Evolutionary conservation across 176 grass and related monocot species (phyloP).

Genomic region (Carex scoparia): DNA sequence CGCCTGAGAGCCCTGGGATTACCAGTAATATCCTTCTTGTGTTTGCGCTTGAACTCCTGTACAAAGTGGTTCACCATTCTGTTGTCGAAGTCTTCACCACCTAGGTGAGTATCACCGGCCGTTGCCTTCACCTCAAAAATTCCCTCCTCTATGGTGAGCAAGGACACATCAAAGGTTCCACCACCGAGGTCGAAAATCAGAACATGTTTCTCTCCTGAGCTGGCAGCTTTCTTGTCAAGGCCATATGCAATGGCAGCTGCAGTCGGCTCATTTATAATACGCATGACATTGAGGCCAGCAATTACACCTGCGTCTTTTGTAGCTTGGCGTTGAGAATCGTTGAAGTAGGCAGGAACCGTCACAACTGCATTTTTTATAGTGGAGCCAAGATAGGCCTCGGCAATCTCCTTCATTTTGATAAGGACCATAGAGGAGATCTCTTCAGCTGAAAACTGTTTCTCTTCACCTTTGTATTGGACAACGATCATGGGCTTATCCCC

Average conservation of each 20-base stretch:
- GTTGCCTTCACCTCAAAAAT: slow-evolving; percentile 97
- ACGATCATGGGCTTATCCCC: slow-evolving; percentile 88
- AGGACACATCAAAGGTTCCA: slow-evolving; percentile 79
- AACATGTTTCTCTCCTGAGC: slow-evolving; percentile 69
- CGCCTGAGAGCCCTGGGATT: slow-evolving; percentile 63
- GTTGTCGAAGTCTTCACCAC: slow-evolving; percentile 88
- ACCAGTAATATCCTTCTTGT: slow-evolving; percentile 80
- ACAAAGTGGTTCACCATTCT: slow-evolving; percentile 89
- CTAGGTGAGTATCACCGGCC: slow-evolving; percentile 84
- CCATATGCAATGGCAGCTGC: slow-evolving; percentile 79
- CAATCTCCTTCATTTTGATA: slow-evolving; percentile 83
- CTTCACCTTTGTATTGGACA: slow-evolving; percentile 83
- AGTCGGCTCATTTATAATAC: slow-evolving; percentile 85
- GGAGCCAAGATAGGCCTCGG: slow-evolving; percentile 72
- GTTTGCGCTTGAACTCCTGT: slow-evolving; percentile 75
- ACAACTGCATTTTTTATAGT: slow-evolving; percentile 86
- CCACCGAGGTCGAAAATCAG: slow-evolving; percentile 83
- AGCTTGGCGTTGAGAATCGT: slow-evolving; percentile 79
- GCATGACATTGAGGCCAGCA: slow-evolving; percentile 72
- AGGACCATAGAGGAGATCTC: slow-evolving; percentile 98
- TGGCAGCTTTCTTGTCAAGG: slow-evolving; percentile 77
- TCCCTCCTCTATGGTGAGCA: slow-evolving; percentile 86
- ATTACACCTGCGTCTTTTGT: slow-evolving; percentile 88
- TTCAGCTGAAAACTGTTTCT: slow-evolving; percentile 76
- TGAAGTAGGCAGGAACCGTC: slow-evolving; percentile 83